A percentile compares a stretch with the other conserved stretches of the same genome.
phyloP scores from a whole-genome alignment of 192 early-diverging fungal genomes.

The Coemansia sp. region DNA sequence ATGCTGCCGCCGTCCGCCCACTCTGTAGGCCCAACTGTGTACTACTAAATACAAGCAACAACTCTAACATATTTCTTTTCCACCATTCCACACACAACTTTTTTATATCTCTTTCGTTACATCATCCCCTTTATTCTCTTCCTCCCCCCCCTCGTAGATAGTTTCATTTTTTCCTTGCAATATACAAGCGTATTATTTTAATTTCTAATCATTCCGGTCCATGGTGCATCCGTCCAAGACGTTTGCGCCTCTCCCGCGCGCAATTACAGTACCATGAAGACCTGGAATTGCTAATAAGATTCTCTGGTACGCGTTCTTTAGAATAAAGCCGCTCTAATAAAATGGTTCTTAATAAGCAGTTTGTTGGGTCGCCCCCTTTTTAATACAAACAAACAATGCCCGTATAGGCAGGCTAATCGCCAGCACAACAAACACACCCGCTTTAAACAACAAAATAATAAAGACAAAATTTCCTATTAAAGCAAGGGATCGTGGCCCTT shows the following conservation, averaged over 20 bases:
- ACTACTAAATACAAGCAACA: conserved; percentile 2
- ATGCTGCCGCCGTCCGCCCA: neutral
- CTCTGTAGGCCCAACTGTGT: neutral
- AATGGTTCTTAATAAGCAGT: neutral
- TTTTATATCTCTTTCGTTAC: neutral
- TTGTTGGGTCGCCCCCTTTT: neutral
- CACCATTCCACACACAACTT: neutral
- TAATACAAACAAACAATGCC: neutral
- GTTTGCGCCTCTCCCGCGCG: no score
- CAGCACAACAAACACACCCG: neutral
- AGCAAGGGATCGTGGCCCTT: neutral
- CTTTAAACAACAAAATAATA: neutral
- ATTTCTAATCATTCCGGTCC: no score
- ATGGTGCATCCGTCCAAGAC: no score
- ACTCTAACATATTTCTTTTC: neutral
- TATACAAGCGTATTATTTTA: no score
- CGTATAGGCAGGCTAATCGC: neutral
- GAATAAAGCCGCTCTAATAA: no score
- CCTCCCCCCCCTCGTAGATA: neutral
- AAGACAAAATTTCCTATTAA: neutral
- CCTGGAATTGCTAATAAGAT: no score
- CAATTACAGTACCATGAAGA: no score
- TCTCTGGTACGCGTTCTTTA: no score
- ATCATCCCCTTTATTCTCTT: neutral
- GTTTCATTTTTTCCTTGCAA: neutral